These are phyloP conservation scores for Barnettozyma californica DNA, from an alignment of 805 yeast species.

Conservation along the genomic window DNA sequence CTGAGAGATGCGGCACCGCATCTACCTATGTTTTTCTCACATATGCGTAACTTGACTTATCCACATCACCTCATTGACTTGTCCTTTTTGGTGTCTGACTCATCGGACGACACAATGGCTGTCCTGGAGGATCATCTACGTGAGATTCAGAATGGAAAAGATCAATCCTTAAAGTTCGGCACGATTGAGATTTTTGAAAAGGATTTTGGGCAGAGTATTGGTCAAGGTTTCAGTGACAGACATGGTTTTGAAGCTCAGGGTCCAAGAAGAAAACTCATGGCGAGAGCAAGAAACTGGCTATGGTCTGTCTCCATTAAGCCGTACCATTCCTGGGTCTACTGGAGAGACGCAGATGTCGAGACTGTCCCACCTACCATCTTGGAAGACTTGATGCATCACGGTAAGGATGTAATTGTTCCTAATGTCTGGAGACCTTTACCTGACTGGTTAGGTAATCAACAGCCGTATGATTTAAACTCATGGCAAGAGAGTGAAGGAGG, in stretches of 20 bases:
- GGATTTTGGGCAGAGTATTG: slow-evolving; percentile 90
- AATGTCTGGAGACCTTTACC: slow-evolving; percentile 91
- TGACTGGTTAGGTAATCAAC: slow-evolving; percentile 81
- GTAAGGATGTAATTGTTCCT: slow-evolving; percentile 89
- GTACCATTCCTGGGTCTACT: slow-evolving; percentile 91
- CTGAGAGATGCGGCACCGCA: slow-evolving; percentile 89
- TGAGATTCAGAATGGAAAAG: slow-evolving; percentile 61
- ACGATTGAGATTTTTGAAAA: slow-evolving; percentile 82
- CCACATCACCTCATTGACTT: slow-evolving; percentile 83
- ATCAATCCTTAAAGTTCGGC: slow-evolving; percentile 63
- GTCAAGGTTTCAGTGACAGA: slow-evolving; percentile 89
- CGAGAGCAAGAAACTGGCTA: slow-evolving; percentile 92
- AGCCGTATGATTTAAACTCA: slow-evolving; percentile 78
- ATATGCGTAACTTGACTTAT: slow-evolving; percentile 74
- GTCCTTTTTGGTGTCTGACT: slow-evolving; percentile 85
- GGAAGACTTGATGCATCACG: slow-evolving; percentile 91
- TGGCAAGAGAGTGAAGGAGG: slow-evolving; percentile 88
- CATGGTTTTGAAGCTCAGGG: slow-evolving; percentile 98
- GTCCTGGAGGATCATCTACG: slow-evolving; percentile 52
- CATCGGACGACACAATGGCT: slow-evolving; percentile 83
- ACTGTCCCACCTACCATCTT: slow-evolving; percentile 78
- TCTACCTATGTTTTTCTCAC: slow-evolving; percentile 83
- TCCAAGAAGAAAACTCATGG: slow-evolving; percentile 92
- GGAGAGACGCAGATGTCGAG: slow-evolving; percentile 98
- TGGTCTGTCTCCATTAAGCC: slow-evolving; percentile 85